Conservation (phyloP, 257 asterid species). For the Fraxinus anomala region DNA sequence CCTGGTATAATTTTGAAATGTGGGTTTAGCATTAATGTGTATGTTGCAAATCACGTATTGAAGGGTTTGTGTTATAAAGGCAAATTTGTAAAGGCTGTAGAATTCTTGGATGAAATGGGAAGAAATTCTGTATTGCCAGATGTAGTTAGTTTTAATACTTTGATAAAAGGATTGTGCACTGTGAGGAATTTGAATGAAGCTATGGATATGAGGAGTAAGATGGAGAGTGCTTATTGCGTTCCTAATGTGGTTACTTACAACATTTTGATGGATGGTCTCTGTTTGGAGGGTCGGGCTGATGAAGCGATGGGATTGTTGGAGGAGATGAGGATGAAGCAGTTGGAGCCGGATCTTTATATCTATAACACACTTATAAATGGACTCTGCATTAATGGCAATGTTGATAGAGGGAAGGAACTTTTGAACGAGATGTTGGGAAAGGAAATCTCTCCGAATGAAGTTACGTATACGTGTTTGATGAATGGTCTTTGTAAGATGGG, state of each 20-base stretch:
- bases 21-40: slow-evolving; percentile 45
- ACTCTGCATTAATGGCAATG: slow-evolving; percentile 45
- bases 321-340: slow-evolving; percentile 54
- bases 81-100: slow-evolving; percentile 43
- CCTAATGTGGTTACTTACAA: slow-evolving; percentile 51
- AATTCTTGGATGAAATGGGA: slow-evolving; percentile 46
- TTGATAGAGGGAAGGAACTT: slow-evolving; percentile 51
- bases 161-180: slow-evolving; percentile 64
- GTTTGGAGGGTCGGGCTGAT: slow-evolving; percentile 45
- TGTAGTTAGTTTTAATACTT: slow-evolving; percentile 58
- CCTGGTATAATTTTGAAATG: slow-evolving; percentile 56
- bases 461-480: slow-evolving; percentile 63
- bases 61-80: slow-evolving; percentile 57
- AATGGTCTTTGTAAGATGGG: slow-evolving; percentile 61
- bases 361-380: slow-evolving; percentile 58
- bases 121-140: slow-evolving; percentile 41
- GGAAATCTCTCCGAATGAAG: slow-evolving; percentile 54
- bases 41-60: slow-evolving; percentile 55
- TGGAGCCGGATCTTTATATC: slow-evolving; percentile 48
- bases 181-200: slow-evolving; percentile 54
- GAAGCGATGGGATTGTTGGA: slow-evolving; percentile 46
- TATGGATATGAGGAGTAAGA: slow-evolving; percentile 46
- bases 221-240: slow-evolving; percentile 46
- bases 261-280: slow-evolving; percentile 52
- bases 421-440: slow-evolving; percentile 53